Evolutionary conservation across 1,284 basidiomycete species (phyloP).

Genomic region (Lignosus rhinocerotis): DNA sequence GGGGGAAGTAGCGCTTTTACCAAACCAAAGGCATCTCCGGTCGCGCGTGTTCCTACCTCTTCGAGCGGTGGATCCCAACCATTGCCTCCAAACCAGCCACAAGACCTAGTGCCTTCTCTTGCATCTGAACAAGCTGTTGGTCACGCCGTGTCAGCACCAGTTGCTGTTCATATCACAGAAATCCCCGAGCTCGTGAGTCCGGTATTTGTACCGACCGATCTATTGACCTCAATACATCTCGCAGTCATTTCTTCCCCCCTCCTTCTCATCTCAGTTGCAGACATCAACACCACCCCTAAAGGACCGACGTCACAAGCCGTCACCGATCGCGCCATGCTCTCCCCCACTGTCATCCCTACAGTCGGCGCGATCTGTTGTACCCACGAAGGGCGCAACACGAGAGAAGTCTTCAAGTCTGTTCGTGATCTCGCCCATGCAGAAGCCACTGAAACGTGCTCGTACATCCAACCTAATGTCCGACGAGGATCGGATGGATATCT

Average conservation of each 20-base stretch:
- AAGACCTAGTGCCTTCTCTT: background rate
- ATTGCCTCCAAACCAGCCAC: background rate
- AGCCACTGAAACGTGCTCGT: constrained; percentile 23
- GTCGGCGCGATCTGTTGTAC: constrained; percentile 20
- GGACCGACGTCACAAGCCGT: constrained; percentile 29
- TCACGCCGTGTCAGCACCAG: background rate
- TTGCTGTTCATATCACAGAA: constrained; percentile 19
- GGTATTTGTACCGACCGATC: constrained; percentile 31
- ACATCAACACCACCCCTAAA: constrained; percentile 39
- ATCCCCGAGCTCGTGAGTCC: constrained; percentile 32
- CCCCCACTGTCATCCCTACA: constrained; percentile 28
- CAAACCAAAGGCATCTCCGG: constrained; percentile 6
- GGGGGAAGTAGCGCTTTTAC: constrained; percentile 6
- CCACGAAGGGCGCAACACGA: constrained; percentile 10
- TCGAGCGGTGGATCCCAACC: background rate
- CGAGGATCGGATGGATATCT: constrained; percentile 12
- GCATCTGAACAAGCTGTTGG: background rate
- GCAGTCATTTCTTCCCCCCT: constrained; percentile 37
- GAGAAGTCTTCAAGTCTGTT: constrained; percentile 24
- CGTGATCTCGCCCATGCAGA: constrained; percentile 9
- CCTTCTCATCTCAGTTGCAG: constrained; percentile 39
- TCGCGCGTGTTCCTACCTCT: constrained; percentile 7
- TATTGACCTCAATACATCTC: constrained; percentile 10
- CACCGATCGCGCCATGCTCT: constrained; percentile 30
- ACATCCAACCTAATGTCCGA: constrained; percentile 18